phyloP scores from a whole-genome alignment of 495 filamentous ascomycete genomes.

The Xylaria intraflava region DNA sequence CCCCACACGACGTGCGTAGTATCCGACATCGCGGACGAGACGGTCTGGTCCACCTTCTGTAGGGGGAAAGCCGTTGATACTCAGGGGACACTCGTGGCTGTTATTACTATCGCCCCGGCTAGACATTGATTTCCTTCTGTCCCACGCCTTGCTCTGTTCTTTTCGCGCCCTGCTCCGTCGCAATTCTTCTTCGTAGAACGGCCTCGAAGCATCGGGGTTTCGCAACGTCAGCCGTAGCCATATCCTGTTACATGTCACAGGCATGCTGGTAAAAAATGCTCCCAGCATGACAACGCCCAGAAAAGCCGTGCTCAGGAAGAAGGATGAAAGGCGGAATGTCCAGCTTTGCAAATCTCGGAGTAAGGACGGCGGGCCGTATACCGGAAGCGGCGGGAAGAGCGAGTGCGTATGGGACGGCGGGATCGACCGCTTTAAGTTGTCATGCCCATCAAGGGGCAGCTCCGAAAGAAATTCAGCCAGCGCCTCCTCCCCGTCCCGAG shows the following conservation, averaged over 20 bases:
- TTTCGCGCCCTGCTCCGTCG: conserved; percentile 46
- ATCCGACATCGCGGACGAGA: conserved; percentile 69
- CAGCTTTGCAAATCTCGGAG: conserved; percentile 57
- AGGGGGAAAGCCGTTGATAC: conserved; percentile 54
- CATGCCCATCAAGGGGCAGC: conserved; percentile 3
- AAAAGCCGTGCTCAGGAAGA: conserved; percentile 70
- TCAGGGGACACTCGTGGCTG: conserved; percentile 35
- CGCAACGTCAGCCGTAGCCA: conserved; percentile 45
- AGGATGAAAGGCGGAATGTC: conserved; percentile 56
- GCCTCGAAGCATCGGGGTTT: conserved; percentile 52
- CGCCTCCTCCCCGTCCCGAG: not conserved
- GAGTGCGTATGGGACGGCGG: conserved; percentile 67
- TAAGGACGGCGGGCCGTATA: conserved; percentile 69
- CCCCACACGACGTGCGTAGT: conserved; percentile 85
- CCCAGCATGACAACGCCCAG: conserved; percentile 69
- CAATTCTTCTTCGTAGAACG: conserved; percentile 64
- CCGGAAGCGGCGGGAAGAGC: conserved; percentile 78
- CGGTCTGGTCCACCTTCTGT: conserved; percentile 75
- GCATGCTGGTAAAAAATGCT: conserved; percentile 56
- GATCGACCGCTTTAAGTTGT: conserved; percentile 28
- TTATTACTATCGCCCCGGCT: conserved; percentile 11
- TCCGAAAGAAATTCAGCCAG: conserved; percentile 8
- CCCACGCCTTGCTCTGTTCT: conserved; percentile 56
- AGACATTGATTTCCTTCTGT: conserved; percentile 35
- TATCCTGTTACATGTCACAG: conserved; percentile 37